Conservation (phyloP, 129 eudicot species). For the Tagetes patula region DNA sequence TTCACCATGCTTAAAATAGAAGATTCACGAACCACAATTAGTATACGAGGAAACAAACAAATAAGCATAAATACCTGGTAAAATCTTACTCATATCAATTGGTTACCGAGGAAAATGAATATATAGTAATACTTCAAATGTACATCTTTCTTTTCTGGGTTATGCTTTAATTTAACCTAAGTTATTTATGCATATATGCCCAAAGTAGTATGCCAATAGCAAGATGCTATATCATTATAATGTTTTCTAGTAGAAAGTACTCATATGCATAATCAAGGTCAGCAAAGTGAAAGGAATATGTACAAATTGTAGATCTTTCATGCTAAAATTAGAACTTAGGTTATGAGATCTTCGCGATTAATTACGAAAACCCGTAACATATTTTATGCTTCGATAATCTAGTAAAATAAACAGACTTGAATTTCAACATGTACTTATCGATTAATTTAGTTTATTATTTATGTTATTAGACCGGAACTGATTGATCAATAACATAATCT, state of each 20-base stretch:
- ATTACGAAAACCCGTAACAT: neutral
- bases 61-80: too few species aligned
- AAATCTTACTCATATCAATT: neutral
- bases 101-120: slow-evolving; percentile 8
- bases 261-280: slow-evolving; percentile 10
- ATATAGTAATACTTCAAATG: neutral
- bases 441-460: neutral
- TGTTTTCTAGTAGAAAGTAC: slow-evolving; percentile 12
- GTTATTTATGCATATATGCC: slow-evolving; percentile 9
- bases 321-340: neutral
- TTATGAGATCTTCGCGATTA: neutral
- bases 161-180: neutral
- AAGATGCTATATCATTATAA: slow-evolving; percentile 14
- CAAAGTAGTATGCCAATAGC: slow-evolving; percentile 3
- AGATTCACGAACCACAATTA: slow-evolving; percentile 16
- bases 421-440: too few species aligned
- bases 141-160: too few species aligned
- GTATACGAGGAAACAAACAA: neutral
- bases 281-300: neutral
- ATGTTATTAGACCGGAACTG: neutral
- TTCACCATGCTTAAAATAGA: slow-evolving; percentile 51
- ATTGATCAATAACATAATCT: neutral
- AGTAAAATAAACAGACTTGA: too few species aligned
- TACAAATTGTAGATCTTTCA: neutral
- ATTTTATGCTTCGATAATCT: neutral